Conservation (phyloP, 208 protist species). For the Wallacemonas collosoma region DNA sequence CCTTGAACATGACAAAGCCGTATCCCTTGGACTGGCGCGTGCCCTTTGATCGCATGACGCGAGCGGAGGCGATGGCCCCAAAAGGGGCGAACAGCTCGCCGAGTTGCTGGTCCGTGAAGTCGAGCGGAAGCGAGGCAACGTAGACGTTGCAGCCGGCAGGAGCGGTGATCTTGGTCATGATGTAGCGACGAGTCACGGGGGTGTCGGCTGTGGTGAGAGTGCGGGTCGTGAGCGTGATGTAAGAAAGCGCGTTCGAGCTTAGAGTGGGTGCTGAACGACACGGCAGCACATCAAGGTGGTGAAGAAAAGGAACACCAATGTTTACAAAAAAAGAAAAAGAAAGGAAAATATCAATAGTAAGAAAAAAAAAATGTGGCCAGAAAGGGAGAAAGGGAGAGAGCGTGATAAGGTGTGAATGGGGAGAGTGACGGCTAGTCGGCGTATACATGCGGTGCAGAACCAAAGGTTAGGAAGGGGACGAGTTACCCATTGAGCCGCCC, state of each 20-base stretch:
- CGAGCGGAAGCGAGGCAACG: constrained; percentile 68
- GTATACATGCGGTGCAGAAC: too few species aligned
- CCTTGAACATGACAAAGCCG: constrained; percentile 76
- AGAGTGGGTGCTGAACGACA: constrained; percentile 13
- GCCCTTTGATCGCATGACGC: constrained; percentile 68
- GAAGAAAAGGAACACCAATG: too few species aligned
- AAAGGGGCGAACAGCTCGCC: constrained; percentile 61
- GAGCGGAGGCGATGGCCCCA: constrained; percentile 57
- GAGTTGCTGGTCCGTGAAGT: constrained; percentile 67
- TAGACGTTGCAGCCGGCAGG: constrained; percentile 54
- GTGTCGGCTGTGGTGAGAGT: background rate
- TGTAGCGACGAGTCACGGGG: background rate
- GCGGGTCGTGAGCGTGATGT: background rate
- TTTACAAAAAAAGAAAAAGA: background rate
- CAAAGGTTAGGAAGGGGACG: too few species aligned
- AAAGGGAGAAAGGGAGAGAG: constrained; percentile 8
- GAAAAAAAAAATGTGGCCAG: background rate
- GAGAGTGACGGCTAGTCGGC: background rate
- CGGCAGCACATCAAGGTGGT: too few species aligned
- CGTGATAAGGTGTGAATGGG: background rate
- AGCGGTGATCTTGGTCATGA: constrained; percentile 25
- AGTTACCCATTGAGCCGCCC: too few species aligned
- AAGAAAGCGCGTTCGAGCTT: background rate
- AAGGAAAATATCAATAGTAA: background rate
- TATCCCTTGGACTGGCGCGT: constrained; percentile 68